Evolutionary conservation across 805 yeast species (phyloP).

Genomic region (Blastobotrys attinorum): DNA sequence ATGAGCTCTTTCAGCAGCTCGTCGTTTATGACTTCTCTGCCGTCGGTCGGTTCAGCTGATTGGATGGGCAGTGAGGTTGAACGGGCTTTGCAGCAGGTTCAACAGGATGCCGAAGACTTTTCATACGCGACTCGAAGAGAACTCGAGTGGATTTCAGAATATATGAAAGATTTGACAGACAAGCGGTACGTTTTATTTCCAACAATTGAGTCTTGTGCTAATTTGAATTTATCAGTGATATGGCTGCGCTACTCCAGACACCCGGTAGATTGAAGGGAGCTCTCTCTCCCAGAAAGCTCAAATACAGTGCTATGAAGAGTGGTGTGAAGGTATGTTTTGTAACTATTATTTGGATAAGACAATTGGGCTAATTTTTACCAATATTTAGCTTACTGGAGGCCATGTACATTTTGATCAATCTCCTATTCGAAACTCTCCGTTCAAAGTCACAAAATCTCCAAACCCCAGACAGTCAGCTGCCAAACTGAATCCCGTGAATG

Average conservation of each 20-base stretch:
- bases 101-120: slow-evolving; percentile 33
- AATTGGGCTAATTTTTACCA: neutral
- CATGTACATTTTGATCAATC: neutral
- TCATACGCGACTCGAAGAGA: slow-evolving; percentile 34
- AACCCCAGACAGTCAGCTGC: neutral
- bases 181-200: neutral
- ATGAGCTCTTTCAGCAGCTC: neutral
- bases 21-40: too few relatives aligned
- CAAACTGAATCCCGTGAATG: neutral
- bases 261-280: slow-evolving; percentile 20
- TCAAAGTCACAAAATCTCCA: neutral
- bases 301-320: neutral
- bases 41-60: slow-evolving; percentile 38
- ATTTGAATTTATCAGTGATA: slow-evolving; percentile 7
- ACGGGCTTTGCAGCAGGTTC: slow-evolving; percentile 33
- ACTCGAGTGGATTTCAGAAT: slow-evolving; percentile 36
- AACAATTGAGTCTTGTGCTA: neutral
- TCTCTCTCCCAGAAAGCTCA: slow-evolving; percentile 11
- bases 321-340: neutral
- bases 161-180: slow-evolving; percentile 28
- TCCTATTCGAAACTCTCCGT: neutral
- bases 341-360: neutral
- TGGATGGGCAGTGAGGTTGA: slow-evolving; percentile 43
- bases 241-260: slow-evolving; percentile 18
- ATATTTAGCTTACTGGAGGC: neutral